Evolutionary conservation across 768 basidiomycete species (phyloP).

Genomic region (Stropharia rugosoannulata): DNA sequence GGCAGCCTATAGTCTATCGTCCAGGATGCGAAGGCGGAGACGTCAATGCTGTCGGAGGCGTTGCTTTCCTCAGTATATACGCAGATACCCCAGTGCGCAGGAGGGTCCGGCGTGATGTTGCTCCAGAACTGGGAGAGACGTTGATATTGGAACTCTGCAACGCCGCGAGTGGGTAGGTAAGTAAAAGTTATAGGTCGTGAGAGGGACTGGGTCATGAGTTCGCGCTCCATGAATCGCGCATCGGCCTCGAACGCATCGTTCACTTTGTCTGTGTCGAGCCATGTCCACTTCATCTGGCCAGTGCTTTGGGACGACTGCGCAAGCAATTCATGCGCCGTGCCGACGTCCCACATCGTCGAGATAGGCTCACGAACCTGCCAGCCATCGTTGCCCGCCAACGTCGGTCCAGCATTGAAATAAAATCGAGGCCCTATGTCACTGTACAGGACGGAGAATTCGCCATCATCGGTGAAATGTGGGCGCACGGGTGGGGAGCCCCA

Average conservation of each 20-base stretch:
- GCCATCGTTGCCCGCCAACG: constrained; percentile 24
- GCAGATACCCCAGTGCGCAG: constrained; percentile 15
- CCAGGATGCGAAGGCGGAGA: constrained; percentile 25
- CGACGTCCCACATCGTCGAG: constrained; percentile 38
- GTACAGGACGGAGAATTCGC: constrained; percentile 24
- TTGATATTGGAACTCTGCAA: constrained; percentile 26
- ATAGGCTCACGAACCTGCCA: constrained; percentile 37
- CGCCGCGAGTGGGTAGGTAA: constrained; percentile 25
- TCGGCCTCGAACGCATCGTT: constrained; percentile 38
- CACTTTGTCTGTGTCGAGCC: constrained; percentile 31
- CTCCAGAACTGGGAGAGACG: constrained; percentile 20
- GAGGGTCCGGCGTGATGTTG: constrained; percentile 1
- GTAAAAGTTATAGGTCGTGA: constrained; percentile 12
- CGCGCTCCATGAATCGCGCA: constrained; percentile 32
- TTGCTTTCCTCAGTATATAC: background rate
- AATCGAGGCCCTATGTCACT: constrained; percentile 27
- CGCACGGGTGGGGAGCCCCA: constrained; percentile 23
- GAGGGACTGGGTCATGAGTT: constrained; percentile 18
- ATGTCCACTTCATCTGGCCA: constrained; percentile 12
- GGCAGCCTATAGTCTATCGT: constrained; percentile 19
- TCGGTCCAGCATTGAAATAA: constrained; percentile 22
- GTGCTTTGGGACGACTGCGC: background rate
- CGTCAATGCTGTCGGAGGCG: background rate
- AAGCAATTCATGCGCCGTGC: background rate
- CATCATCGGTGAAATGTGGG: constrained; percentile 10